phyloP scores from a whole-genome alignment of 164 flowering plant species.

The Liriodendron chinense region DNA sequence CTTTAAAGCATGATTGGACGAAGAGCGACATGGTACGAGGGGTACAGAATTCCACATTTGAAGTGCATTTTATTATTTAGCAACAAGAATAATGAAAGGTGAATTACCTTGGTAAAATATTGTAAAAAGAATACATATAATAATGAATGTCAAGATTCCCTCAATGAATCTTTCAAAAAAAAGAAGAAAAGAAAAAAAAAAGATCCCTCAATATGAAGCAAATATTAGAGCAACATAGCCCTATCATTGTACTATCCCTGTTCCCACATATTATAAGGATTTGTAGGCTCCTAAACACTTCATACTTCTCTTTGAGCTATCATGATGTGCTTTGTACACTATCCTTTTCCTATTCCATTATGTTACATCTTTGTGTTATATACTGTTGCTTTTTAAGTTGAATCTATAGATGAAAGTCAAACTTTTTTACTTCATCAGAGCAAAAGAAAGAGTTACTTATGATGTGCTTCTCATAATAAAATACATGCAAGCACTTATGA shows the following conservation, averaged over 20 bases:
- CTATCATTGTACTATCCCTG: neutral
- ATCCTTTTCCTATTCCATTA: slow-evolving; percentile 1
- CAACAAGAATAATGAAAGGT: too few relatives aligned
- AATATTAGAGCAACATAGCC: neutral
- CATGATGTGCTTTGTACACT: neutral
- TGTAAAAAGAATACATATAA: too few relatives aligned
- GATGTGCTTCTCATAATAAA: neutral
- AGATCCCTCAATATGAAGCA: neutral
- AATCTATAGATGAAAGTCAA: neutral
- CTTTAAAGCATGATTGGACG: too few relatives aligned
- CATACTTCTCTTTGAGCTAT: neutral
- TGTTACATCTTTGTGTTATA: neutral
- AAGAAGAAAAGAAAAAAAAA: too few relatives aligned
- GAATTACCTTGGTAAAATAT: too few relatives aligned
- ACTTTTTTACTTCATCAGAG: neutral
- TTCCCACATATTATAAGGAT: neutral
- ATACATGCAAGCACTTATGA: neutral
- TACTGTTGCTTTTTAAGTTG: neutral
- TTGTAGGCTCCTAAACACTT: neutral
- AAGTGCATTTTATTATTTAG: too few relatives aligned
- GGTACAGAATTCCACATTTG: too few relatives aligned
- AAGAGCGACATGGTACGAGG: too few relatives aligned
- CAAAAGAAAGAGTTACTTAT: neutral
- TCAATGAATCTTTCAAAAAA: too few relatives aligned
- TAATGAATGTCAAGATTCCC: too few relatives aligned